Evolutionary conservation across 306 rosid genomes (phyloP).

Genomic region (Fragaria iinumae): DNA sequence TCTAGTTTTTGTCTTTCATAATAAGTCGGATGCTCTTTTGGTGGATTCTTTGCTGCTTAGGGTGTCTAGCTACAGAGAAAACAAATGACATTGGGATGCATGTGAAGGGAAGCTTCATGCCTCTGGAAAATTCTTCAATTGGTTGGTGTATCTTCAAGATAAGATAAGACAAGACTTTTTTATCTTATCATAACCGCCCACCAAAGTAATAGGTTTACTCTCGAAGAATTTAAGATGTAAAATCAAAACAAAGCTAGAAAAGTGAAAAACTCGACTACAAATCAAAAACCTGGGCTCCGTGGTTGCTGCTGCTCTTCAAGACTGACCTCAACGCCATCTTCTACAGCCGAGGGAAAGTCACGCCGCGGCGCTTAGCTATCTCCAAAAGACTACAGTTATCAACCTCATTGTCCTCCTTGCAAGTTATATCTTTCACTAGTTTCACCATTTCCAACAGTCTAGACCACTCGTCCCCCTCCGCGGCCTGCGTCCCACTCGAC

Average conservation of each 20-base stretch:
- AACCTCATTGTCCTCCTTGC: neutral
- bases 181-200: neutral
- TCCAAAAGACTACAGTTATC: constrained; percentile 18
- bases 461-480: neutral
- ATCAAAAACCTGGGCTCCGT: neutral
- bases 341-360: constrained; percentile 42
- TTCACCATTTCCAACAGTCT: constrained; percentile 31
- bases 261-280: neutral
- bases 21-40: constrained; percentile 14
- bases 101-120: constrained; percentile 8
- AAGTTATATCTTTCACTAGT: neutral
- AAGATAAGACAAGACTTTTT: neutral
- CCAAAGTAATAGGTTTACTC: neutral
- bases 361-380: constrained; percentile 24
- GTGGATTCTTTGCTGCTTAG: constrained; percentile 16
- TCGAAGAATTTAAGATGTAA: neutral
- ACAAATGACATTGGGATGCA: neutral
- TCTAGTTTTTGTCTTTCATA: constrained; percentile 27
- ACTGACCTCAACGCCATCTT: too few species aligned
- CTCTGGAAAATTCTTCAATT: neutral
- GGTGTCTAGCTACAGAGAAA: neutral
- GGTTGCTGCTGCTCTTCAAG: constrained; percentile 1
- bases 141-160: neutral
- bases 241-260: neutral
- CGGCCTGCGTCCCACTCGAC: neutral